A percentile compares a stretch with the other conserved stretches of the same genome.
Conservation (phyloP, 2,329 filamentous ascomycete genomes). For the Amauroascus verrucosus region DNA sequence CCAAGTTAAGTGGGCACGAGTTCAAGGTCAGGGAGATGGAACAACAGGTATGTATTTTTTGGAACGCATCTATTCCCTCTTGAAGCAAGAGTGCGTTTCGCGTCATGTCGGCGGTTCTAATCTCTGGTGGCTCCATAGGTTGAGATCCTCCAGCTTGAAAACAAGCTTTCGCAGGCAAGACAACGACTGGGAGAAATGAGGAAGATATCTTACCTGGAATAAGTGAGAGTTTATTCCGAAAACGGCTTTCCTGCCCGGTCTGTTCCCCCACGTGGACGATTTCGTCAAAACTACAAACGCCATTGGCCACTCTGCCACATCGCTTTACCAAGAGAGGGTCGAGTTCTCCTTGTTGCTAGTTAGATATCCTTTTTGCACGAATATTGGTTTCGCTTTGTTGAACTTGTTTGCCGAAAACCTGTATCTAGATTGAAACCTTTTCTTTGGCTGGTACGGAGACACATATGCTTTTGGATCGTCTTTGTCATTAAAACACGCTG, state of each 20-base stretch:
- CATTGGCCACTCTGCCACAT: background rate
- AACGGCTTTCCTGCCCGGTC: background rate
- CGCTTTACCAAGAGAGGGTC: background rate
- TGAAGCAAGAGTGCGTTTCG: no score
- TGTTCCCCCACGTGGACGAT: background rate
- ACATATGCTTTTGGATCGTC: background rate
- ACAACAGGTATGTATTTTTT: slow-evolving; percentile 67
- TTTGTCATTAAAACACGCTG: background rate
- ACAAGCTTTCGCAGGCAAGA: slow-evolving; percentile 66
- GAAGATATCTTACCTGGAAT: slow-evolving; percentile 88
- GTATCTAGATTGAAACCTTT: background rate
- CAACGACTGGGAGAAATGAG: slow-evolving; percentile 91
- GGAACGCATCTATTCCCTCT: no score
- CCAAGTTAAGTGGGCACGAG: slow-evolving; percentile 79
- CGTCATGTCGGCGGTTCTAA: background rate
- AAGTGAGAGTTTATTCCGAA: slow-evolving; percentile 27
- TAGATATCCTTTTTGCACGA: no score
- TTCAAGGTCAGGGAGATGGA: slow-evolving; percentile 99
- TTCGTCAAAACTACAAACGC: background rate
- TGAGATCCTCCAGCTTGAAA: slow-evolving; percentile 93
- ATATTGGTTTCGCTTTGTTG: no score
- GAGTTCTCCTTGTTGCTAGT: background rate
- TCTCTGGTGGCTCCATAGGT: slow-evolving; percentile 49
- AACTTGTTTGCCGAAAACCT: background rate
- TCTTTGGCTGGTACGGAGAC: no score